These are phyloP conservation scores for Suillus bovinus DNA, from an alignment of 768 basidiomycete genomes.

Conservation along the genomic window DNA sequence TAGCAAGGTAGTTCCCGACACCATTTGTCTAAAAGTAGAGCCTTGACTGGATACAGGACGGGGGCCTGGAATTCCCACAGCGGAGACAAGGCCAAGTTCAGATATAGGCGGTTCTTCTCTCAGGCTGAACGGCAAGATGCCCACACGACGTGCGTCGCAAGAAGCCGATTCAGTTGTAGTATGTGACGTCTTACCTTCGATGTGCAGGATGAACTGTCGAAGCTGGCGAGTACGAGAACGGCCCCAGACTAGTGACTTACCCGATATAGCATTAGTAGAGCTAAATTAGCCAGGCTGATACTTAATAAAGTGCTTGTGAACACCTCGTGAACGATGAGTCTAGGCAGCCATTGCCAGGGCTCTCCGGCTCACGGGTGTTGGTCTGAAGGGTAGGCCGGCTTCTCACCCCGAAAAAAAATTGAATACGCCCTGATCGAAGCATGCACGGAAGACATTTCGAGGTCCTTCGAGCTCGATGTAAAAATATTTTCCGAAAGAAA, in stretches of 20 bases:
- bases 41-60: constrained; percentile 66
- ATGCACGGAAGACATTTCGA: neutral
- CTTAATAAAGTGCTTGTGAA: too few species aligned
- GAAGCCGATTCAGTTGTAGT: constrained; percentile 60
- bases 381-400: constrained; percentile 47
- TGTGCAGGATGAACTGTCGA: constrained; percentile 60
- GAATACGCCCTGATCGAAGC: neutral
- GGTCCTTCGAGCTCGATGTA: constrained; percentile 64
- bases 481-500: constrained; percentile 55
- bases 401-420: constrained; percentile 37
- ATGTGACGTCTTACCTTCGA: constrained; percentile 41
- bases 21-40: constrained; percentile 74
- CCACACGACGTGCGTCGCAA: constrained; percentile 69
- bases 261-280: too few species aligned
- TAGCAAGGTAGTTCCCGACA: constrained; percentile 87
- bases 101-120: constrained; percentile 68
- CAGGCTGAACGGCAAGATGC: constrained; percentile 58
- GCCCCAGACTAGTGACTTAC: too few species aligned
- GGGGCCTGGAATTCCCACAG: constrained; percentile 48
- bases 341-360: constrained; percentile 60
- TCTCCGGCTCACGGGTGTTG: constrained; percentile 39
- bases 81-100: constrained; percentile 65
- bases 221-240: neutral
- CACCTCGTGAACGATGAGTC: too few species aligned
- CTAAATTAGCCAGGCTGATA: too few species aligned